Evolutionary conservation across 2,329 filamentous ascomycete species (phyloP).

Genomic region (Colletotrichum costaricense): DNA sequence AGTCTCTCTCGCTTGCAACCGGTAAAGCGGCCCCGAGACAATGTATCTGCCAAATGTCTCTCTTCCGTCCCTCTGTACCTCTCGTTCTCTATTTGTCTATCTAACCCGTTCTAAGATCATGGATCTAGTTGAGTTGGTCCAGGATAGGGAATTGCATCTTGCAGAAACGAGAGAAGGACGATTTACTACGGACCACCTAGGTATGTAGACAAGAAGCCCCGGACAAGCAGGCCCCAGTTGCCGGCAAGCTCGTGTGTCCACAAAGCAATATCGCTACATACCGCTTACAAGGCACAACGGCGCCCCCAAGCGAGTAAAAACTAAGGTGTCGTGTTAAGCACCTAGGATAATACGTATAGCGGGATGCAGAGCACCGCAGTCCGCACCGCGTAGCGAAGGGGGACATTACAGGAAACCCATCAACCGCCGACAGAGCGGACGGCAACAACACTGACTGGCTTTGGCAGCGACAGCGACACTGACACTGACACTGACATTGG

Average conservation of each 20-base stretch:
- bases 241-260: slow-evolving; percentile 2
- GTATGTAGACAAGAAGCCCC: neutral
- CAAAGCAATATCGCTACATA: neutral
- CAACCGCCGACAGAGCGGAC: slow-evolving; percentile 8
- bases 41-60: neutral
- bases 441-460: slow-evolving; percentile 14
- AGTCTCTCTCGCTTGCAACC: no score
- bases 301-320: no score
- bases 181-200: neutral
- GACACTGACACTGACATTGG: slow-evolving; percentile 32
- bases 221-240: neutral
- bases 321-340: no score
- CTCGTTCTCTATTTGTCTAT: no score
- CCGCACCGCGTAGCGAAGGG: neutral
- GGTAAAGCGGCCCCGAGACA: no score
- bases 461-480: slow-evolving; percentile 22
- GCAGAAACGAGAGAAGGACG: neutral
- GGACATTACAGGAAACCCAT: neutral
- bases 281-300: no score
- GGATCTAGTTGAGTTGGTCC: slow-evolving; percentile 23
- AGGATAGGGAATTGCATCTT: slow-evolving; percentile 12
- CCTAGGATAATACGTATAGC: neutral
- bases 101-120: neutral
- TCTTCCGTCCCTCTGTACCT: neutral
- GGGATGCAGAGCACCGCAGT: neutral